phyloP scores from a whole-genome alignment of 306 rosid species.

The Boehmeria nivea region DNA sequence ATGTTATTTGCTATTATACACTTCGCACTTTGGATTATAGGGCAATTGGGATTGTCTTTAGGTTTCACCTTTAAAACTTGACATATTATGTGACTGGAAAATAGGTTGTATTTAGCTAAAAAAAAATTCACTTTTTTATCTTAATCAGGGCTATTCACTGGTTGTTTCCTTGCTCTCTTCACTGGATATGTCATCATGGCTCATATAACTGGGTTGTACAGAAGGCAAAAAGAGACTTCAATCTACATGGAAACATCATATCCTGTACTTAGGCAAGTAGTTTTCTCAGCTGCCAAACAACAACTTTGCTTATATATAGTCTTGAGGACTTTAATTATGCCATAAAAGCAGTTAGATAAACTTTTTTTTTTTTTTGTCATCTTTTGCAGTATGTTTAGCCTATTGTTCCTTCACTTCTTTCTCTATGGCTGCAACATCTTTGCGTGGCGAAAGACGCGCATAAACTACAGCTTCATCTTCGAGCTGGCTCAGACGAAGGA shows the following conservation, averaged over 20 bases:
- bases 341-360: conserved; percentile 8
- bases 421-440: conserved; percentile 90
- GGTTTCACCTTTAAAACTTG: no score
- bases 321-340: neutral
- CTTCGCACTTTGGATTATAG: no score
- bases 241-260: conserved; percentile 90
- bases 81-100: no score
- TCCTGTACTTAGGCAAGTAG: conserved; percentile 81
- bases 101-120: neutral
- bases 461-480: conserved; percentile 85
- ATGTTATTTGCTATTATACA: no score
- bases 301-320: neutral
- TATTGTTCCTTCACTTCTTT: conserved; percentile 87
- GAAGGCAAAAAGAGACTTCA: conserved; percentile 38
- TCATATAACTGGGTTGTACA: conserved; percentile 66
- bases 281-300: neutral
- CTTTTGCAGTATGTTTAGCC: conserved; percentile 89
- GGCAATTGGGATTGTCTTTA: no score
- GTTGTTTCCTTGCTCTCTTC: conserved; percentile 70
- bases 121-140: neutral
- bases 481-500: conserved; percentile 69
- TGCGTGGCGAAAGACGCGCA: conserved; percentile 84
- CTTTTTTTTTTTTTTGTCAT: neutral
- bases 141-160: conserved; percentile 71
- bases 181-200: conserved; percentile 90